Base-by-base conservation (phyloP, 805 yeast genomes). In the Wickerhamiella qilinensis region DNA sequence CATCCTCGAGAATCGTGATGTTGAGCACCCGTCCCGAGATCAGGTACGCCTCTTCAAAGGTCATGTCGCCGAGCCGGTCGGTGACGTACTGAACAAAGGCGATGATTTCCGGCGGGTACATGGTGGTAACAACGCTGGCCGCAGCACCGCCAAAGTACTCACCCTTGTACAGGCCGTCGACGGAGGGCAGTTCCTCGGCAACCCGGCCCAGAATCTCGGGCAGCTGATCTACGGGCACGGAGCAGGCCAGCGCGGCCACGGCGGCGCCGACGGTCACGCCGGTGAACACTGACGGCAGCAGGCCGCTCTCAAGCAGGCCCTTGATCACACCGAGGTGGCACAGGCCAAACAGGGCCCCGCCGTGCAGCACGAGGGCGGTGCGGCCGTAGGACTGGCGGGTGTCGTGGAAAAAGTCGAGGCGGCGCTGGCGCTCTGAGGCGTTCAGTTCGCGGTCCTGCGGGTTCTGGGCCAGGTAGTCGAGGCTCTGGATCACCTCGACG, bases 241-340 rank as follows among this genome's bases (percentile, higher is more conserved):
- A 72, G 51, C 96, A 84, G 1, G 80, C 81, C 28, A 84, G 62
- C 0, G 93, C 75, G 0, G 94, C 97, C 16, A 86, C 85, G 1
- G 86, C 77, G 0, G 97, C 93, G 1, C 98, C 98, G 43, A 84
- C 80, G 0, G 95, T 91, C 41, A 86, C 79, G 0, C 98, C 98
- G 5, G 88, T 81, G 18, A 88, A 73, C 2, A 91, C 80, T 31
- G 79, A 62, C 0, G 98, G 98, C 37, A 91, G 62, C 29, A 86
- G 59, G 1, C 80, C 77, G 45, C 78, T 75, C 46, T 69, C 68
- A 43, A 77, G 71, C n/a, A 91, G 63, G 0, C 91, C 88, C 45
- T 79, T 78, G 7, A 88, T 81, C 1, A 86, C 94, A 2, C 98
- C 98, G 27, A 91, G 54, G 56, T 91, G 98, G 50, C 94, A 86